Base-by-base conservation (phyloP, 2,329 filamentous ascomycete species). In the Fusarium nelsonii region DNA sequence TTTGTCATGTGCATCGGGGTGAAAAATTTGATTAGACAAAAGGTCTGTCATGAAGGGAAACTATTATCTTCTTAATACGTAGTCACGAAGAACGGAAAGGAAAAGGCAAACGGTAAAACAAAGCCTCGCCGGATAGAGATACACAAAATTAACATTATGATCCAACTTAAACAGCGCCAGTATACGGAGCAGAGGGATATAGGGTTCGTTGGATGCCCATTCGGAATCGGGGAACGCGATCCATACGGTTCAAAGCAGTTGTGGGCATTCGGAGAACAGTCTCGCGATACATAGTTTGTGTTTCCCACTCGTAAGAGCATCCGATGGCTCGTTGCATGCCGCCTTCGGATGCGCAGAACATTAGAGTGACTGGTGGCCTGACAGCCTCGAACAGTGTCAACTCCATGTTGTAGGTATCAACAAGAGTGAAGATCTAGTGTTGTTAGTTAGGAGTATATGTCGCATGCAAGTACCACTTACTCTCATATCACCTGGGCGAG, bases 331-430 rank as follows among this genome's bases (percentile, higher is more conserved):
- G 65, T 62, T 75, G 71, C 73, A 75, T 75, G 16, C 73, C 73
- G 4, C 73, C 73, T 51, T 75, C 73, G 1, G 70, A 65, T 7
- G 73, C 73, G 40, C 73, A 75, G 58, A 75, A 73, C 71, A 75
- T 74, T 50, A 75, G 69, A 16, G 73, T 72, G 4, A 60, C 66
- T 0, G 73, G 73, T 7, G 73, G 73, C 15, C 70, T 54, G 26
- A 69, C 73, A 3, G 78, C 77, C 39, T 79, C 71, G 23, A 80
- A 80, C 4, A 79, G 60, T 6, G 76, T 80, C 34, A 77, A 49
- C 40, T 75, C 61, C 77, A 80, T 77, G 66, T 75, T 77, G 60
- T 75, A 76, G 2, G 78, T 79, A 36, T 80, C 79, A 0, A 80
- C 76, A 15, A 80, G 74, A 3, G 79, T 80, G 36, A 80, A 80